phyloP scores from a whole-genome alignment of 176 grass and related monocot species.

The Lolium perenne region DNA sequence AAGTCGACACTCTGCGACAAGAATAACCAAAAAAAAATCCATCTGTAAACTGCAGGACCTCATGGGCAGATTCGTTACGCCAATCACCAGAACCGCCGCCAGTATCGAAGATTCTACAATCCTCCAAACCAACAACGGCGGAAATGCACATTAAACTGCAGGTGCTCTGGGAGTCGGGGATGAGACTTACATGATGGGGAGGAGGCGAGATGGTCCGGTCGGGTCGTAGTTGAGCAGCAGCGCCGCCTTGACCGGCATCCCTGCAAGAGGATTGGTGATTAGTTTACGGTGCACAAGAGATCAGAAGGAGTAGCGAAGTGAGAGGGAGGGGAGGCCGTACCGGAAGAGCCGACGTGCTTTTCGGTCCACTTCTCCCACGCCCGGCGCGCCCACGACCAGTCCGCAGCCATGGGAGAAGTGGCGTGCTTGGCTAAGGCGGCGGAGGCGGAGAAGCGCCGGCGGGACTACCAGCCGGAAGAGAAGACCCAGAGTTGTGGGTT shows the following conservation, averaged over 20 bases:
- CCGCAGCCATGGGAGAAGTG: constrained; percentile 52
- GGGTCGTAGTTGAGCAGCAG: constrained; percentile 87
- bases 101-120: too few relatives aligned
- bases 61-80: not conserved
- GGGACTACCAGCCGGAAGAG: not conserved
- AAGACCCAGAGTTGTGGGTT: not conserved
- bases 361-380: constrained; percentile 85
- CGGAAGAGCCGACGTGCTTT: constrained; percentile 65
- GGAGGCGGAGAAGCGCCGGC: not conserved
- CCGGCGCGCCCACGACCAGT: constrained; percentile 69
- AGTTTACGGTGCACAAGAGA: not conserved
- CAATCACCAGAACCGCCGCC: not conserved
- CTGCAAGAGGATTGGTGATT: constrained; percentile 37
- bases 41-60: not conserved
- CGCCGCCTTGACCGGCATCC: constrained; percentile 66
- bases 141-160: not conserved
- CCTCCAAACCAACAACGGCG: not conserved
- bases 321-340: constrained; percentile 23
- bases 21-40: not conserved
- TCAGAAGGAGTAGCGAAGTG: not conserved
- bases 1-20: not conserved
- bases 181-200: constrained; percentile 65
- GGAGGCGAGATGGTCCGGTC: constrained; percentile 64
- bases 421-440: not conserved
- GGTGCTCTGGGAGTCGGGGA: not conserved